A percentile compares a stretch with the other conserved stretches of the same genome.
These are phyloP conservation scores for Globisporangium spiculum DNA, from an alignment of 352 stramenopile species.

Conservation along the genomic window DNA sequence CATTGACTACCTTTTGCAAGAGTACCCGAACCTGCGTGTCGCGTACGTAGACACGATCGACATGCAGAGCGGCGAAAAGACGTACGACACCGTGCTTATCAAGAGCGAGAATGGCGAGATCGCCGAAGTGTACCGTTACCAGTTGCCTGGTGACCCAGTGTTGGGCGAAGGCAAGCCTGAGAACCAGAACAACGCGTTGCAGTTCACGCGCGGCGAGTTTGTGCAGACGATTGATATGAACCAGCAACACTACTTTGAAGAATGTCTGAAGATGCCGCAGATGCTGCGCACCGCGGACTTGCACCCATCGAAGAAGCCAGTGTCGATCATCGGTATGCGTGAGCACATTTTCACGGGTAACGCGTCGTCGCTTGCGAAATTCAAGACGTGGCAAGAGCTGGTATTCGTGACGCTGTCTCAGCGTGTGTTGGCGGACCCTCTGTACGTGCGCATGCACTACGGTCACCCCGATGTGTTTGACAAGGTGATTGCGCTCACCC, in stretches of 20 bases:
- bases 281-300: constrained; percentile 68
- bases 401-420: constrained; percentile 85
- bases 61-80: constrained; percentile 31
- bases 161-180: constrained; percentile 81
- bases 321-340: constrained; percentile 84
- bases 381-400: constrained; percentile 84
- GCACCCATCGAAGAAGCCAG: constrained; percentile 62
- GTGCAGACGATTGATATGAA: constrained; percentile 91
- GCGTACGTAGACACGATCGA: constrained; percentile 79
- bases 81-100: constrained; percentile 72
- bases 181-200: constrained; percentile 83
- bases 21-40: constrained; percentile 83
- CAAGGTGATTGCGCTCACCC: constrained; percentile 72
- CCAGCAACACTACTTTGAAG: constrained; percentile 86
- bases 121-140: constrained; percentile 78
- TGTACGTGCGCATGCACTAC: constrained; percentile 84
- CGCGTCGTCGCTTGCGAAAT: constrained; percentile 78
- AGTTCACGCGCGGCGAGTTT: constrained; percentile 82
- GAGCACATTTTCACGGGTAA: constrained; percentile 88
- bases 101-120: constrained; percentile 76
- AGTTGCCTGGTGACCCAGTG: constrained; percentile 79
- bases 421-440: constrained; percentile 67
- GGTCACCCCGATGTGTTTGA: constrained; percentile 84
- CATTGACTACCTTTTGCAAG: constrained; percentile 77
- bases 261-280: constrained; percentile 85